phyloP scores from a whole-genome alignment of 2,329 filamentous ascomycete species.

The Periconia sp. region DNA sequence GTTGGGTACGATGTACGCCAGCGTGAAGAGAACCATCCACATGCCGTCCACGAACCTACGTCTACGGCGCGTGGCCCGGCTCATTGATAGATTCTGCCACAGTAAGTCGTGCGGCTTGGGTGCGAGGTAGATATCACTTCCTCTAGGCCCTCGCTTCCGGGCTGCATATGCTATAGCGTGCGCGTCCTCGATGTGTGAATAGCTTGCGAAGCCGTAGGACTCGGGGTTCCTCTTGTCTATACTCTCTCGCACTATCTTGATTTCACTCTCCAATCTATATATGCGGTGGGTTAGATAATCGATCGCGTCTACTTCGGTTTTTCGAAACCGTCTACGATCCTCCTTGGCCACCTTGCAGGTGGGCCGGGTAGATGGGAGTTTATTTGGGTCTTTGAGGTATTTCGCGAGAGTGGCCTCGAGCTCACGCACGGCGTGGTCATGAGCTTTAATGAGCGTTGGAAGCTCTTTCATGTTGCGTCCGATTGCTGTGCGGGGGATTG shows the following conservation, averaged over 20 bases:
- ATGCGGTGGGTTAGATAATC: constrained; percentile 89
- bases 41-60: constrained; percentile 77
- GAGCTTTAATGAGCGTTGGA: constrained; percentile 79
- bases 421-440: constrained; percentile 75
- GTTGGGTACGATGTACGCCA: constrained; percentile 88
- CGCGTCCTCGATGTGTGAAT: constrained; percentile 81
- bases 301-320: constrained; percentile 87
- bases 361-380: constrained; percentile 74
- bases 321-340: constrained; percentile 64
- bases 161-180: constrained; percentile 79
- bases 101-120: constrained; percentile 90
- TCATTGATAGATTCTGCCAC: constrained; percentile 87
- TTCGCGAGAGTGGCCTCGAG: constrained; percentile 82
- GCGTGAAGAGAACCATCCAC: constrained; percentile 78
- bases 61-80: constrained; percentile 66
- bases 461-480: constrained; percentile 90
- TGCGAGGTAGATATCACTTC: constrained; percentile 75
- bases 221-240: constrained; percentile 89
- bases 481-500: constrained; percentile 76
- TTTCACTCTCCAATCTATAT: constrained; percentile 75
- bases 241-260: constrained; percentile 77
- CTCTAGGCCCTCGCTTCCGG: constrained; percentile 76
- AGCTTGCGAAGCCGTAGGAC: constrained; percentile 92
- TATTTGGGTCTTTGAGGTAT: constrained; percentile 78
- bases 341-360: constrained; percentile 77